Base-by-base conservation (phyloP, 2,329 filamentous ascomycete genomes). In the Fusarium sp. region DNA sequence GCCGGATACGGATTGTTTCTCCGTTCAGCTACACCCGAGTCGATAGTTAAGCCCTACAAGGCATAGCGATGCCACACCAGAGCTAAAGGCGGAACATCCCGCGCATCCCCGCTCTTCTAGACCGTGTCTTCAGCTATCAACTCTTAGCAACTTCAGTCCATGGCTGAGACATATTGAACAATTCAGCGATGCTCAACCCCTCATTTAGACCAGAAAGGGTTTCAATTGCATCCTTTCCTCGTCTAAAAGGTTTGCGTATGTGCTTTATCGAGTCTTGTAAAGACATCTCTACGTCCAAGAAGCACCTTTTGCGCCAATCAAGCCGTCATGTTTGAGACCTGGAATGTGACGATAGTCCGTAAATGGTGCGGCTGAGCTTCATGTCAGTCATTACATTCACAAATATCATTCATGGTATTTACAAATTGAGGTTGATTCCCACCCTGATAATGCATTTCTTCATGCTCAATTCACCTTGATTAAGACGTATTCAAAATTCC, bases 141-240 rank as follows among this genome's bases (percentile, higher is more conserved):
- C 11, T 20, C 5, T 27, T 20, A 12, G 9, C 15, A 22, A 14
- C 32, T 15, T 14, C 8, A 14, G 2, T 20, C 14, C 18, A n/a
- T 22, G 30, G 44, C 54, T 49, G n/a, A 57, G 53, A 49, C 53
- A 50, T 57, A 29, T 27, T 40, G 15, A 14, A 29, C 22, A 24
- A 6, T 51, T 32, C 8, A 29, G 15, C 22, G 3, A 15, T 15
- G 8, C 4, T 16, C n/a, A 40, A 16, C 44, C 54, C 53, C 53
- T 56, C 43, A 20, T 20, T 50, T 56, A 56, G 30, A n/a, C 43
- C 30, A 27, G 1, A 56, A 27, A 38, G 3, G 18, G 43, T 7
- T 12, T 27, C 2, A 20, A 2, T 14, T 50, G 30, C 53, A 50
- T 47, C 30, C 0, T 22, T 25, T 32, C 6, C 2, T 6, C n/a